Base-by-base conservation (phyloP, 371 early-diverging fungal genomes). In the Mucor saturninus region DNA sequence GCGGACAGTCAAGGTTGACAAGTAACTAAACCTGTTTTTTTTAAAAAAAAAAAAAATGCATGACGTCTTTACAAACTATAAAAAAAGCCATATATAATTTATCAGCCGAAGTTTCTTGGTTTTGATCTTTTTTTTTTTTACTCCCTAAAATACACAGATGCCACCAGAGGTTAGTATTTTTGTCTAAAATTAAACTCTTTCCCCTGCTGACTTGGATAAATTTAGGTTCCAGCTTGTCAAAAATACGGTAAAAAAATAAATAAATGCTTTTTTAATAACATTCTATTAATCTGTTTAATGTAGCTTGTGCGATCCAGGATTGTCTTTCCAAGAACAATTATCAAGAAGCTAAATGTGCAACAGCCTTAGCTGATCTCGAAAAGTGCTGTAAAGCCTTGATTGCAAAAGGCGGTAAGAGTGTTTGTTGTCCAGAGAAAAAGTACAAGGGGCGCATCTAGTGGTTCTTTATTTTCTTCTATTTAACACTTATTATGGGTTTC, bases 221-320 rank as follows among this genome's bases (percentile, higher is more conserved):
- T 29, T 9, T 57, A 67, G 62, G 48, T 54, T n/a, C 67, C 68
- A 42, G 60, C 46, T 26, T 68, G 68, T 64, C 79, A 75, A 55
- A 71, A 78, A 54, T 74, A 60, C 13, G 79, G 79, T 73, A 69
- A 66, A 14, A 42, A 31, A 30, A 37, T 28, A 49, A 26, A 8
- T 21, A 35, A 4, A 6, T 35, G 4, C 8, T 35, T 35, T 35
- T 35, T 35, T 35, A 35, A 6, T 8, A 35, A 4, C 35, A 35
- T 35, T 8, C 35, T 6, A 28, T 43, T 62, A 10, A 43, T 11
- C 10, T 40, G 3, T 38, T 59, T 31, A 15, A 28, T 37, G n/a
- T 46, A 75, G 91, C 91, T 8, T 91, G 91, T 61, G 83, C 76
- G 32, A 86, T 91, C 61, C 91, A 91, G 60, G 82, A 85, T 59